Evolutionary conservation across 306 rosid genomes (phyloP).

Genomic region (Abrus precatorius): DNA sequence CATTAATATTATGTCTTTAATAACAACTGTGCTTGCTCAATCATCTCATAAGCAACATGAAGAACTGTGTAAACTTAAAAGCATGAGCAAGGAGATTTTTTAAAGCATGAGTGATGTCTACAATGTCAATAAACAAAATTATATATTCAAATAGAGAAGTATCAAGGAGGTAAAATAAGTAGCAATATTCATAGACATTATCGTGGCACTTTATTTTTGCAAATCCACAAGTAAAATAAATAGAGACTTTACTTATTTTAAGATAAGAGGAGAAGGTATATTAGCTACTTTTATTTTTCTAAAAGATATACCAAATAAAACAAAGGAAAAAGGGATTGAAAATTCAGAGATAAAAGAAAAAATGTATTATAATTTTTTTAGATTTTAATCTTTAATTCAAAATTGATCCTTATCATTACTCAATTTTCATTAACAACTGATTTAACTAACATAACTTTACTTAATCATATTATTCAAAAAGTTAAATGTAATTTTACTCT

Average conservation of each 20-base stretch:
- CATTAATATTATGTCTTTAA: conserved; percentile 67
- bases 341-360: neutral
- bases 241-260: neutral
- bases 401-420: no score
- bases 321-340: neutral
- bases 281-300: neutral
- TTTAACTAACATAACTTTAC: no score
- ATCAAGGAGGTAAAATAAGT: conserved; percentile 7
- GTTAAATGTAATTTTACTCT: no score
- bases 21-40: conserved; percentile 90
- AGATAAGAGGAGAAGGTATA: neutral
- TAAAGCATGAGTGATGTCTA: conserved; percentile 41
- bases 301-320: no score
- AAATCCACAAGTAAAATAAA: conserved; percentile 2
- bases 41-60: conserved; percentile 93
- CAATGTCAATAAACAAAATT: conserved; percentile 8
- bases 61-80: conserved; percentile 71
- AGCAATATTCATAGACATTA: conserved; percentile 1
- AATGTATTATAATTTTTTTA: no score
- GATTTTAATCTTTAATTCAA: no score
- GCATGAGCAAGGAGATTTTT: conserved; percentile 5
- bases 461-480: no score
- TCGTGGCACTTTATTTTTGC: neutral
- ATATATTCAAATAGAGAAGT: conserved; percentile 15
- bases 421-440: no score